Evolutionary conservation across 768 basidiomycete genomes (phyloP).

Genomic region (Solioccasus polychromus): DNA sequence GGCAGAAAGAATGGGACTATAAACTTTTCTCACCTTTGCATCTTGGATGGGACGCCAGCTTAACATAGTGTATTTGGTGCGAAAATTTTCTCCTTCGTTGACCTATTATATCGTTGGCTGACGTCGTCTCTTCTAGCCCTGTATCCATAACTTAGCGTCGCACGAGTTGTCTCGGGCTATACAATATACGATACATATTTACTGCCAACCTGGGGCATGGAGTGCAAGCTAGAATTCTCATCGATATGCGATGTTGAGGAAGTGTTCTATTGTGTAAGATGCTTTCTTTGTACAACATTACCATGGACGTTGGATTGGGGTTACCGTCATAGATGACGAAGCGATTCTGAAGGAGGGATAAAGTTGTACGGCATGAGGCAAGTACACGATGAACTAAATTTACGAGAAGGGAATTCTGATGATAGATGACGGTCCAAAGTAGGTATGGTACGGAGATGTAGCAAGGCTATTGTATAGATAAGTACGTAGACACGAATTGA

Average conservation of each 20-base stretch:
- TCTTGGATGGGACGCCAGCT: constrained; percentile 21
- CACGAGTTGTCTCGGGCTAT: constrained; percentile 20
- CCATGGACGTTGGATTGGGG: background rate
- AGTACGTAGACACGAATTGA: too few species aligned
- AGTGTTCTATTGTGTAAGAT: too few species aligned
- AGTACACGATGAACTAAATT: background rate
- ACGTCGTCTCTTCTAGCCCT: constrained; percentile 25
- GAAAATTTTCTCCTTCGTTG: constrained; percentile 14
- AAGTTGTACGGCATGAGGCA: background rate
- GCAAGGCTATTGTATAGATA: too few species aligned
- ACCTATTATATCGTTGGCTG: constrained; percentile 31
- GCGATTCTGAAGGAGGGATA: background rate
- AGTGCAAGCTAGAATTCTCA: constrained; percentile 1
- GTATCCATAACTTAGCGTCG: constrained; percentile 33
- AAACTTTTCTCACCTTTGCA: constrained; percentile 25
- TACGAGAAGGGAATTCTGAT: background rate
- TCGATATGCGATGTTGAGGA: too few species aligned
- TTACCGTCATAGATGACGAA: background rate
- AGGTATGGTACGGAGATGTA: constrained; percentile 6
- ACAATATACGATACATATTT: constrained; percentile 28
- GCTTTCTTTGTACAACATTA: too few species aligned
- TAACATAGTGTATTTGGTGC: constrained; percentile 39
- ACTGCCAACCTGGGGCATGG: constrained; percentile 6
- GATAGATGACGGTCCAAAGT: background rate
- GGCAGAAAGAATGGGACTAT: constrained; percentile 81